A percentile compares a stretch with the other conserved stretches of the same genome.
Evolutionary conservation across 2,329 filamentous ascomycete genomes (phyloP).

Genomic region (Trichoderma guizhouense): DNA sequence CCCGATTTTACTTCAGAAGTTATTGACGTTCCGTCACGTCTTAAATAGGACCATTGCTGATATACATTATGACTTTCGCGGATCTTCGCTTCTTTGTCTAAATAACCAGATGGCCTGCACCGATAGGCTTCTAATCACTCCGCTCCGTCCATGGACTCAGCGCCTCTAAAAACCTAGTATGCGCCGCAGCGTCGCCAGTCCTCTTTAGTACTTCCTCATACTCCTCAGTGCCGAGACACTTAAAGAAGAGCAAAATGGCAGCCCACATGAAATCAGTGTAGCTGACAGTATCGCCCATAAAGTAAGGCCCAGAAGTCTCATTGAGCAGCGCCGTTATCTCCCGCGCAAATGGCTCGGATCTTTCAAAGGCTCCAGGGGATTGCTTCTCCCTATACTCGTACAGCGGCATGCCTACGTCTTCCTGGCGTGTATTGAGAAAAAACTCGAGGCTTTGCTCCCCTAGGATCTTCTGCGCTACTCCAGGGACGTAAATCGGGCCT

Average conservation of each 20-base stretch:
- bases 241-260: background rate
- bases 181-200: background rate
- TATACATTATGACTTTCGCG: no score
- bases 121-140: background rate
- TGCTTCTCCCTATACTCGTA: background rate
- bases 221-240: background rate
- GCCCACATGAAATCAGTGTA: slow-evolving; percentile 7
- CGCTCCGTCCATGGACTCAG: background rate
- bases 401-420: slow-evolving; percentile 1
- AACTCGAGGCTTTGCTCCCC: background rate
- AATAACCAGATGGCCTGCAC: background rate
- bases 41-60: no score
- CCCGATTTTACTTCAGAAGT: background rate
- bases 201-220: background rate
- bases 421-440: background rate
- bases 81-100: no score
- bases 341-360: background rate
- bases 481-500: background rate
- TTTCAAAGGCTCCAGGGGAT: background rate
- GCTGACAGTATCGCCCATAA: background rate
- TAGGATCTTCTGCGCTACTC: background rate
- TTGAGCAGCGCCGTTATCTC: slow-evolving; percentile 7
- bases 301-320: background rate
- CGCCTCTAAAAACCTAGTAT: background rate
- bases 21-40: background rate